Evolutionary conservation across 768 basidiomycete species (phyloP).

Genomic region (Boletus vermiculosoides): DNA sequence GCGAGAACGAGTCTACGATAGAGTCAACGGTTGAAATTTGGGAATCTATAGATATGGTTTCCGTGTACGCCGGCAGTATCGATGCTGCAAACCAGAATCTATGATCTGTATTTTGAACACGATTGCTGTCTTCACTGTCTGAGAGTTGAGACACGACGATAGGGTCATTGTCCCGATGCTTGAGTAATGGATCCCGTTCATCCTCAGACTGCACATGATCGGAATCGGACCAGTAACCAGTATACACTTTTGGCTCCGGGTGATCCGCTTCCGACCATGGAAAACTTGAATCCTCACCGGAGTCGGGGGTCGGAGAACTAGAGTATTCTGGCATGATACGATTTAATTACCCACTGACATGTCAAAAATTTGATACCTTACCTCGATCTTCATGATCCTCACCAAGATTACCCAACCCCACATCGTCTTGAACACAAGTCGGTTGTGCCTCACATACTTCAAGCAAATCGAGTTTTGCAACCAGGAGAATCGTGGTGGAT

Average conservation of each 20-base stretch:
- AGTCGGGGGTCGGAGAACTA: conserved; percentile 12
- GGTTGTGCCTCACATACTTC: background rate
- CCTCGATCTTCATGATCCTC: conserved; percentile 20
- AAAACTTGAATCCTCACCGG: conserved; percentile 5
- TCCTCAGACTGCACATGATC: conserved; percentile 18
- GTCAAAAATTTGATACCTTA: background rate
- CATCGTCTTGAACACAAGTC: background rate
- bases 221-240: conserved; percentile 26
- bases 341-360: background rate
- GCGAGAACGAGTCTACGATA: conserved; percentile 49
- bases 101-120: conserved; percentile 1
- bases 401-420: background rate
- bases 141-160: conserved; percentile 23
- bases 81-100: conserved; percentile 37
- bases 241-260: conserved; percentile 10
- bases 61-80: conserved; percentile 44
- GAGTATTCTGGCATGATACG: conserved; percentile 1
- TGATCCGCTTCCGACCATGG: conserved; percentile 13
- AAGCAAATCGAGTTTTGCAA: conserved; percentile 24
- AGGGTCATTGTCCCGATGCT: conserved; percentile 7
- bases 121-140: conserved; percentile 9
- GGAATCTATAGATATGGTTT: conserved; percentile 34
- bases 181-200: conserved; percentile 20
- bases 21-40: conserved; percentile 34
- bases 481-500: conserved; percentile 2